phyloP scores from a whole-genome alignment of 495 filamentous ascomycete genomes.

The Penicillium antarcticum region DNA sequence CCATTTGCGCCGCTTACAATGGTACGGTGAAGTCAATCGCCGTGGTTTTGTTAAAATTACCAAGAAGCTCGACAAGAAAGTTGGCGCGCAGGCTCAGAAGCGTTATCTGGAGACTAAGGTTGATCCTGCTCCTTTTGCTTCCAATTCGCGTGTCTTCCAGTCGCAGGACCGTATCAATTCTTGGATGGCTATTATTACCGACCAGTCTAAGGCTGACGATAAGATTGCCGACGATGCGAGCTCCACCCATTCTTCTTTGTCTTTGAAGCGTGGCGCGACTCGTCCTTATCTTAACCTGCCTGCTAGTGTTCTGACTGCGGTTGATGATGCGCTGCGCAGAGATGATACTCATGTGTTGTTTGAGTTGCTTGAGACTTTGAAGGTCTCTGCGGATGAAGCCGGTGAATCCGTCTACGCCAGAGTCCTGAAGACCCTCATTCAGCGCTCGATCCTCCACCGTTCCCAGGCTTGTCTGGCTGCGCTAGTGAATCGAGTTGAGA shows the following conservation, averaged over 20 bases:
- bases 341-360: conserved; percentile 65
- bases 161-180: conserved; percentile 79
- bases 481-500: conserved; percentile 62
- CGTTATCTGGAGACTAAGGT: conserved; percentile 85
- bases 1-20: conserved; percentile 86
- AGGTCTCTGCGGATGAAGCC: conserved; percentile 46
- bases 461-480: conserved; percentile 64
- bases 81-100: conserved; percentile 69
- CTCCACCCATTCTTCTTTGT: conserved; percentile 67
- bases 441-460: conserved; percentile 73
- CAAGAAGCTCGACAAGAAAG: conserved; percentile 94
- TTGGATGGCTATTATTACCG: conserved; percentile 73
- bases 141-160: conserved; percentile 60
- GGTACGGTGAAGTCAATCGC: conserved; percentile 96
- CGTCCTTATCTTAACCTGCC: conserved; percentile 70
- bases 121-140: conserved; percentile 78
- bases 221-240: conserved; percentile 66
- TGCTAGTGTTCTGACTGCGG: conserved; percentile 57
- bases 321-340: conserved; percentile 74
- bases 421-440: conserved; percentile 74
- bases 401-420: conserved; percentile 50
- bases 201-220: conserved; percentile 53
- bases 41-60: conserved; percentile 96
- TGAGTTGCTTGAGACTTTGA: conserved; percentile 55
- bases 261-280: conserved; percentile 66